Base-by-base conservation (phyloP, 495 filamentous ascomycete species). In the Penicillium odoratum region DNA sequence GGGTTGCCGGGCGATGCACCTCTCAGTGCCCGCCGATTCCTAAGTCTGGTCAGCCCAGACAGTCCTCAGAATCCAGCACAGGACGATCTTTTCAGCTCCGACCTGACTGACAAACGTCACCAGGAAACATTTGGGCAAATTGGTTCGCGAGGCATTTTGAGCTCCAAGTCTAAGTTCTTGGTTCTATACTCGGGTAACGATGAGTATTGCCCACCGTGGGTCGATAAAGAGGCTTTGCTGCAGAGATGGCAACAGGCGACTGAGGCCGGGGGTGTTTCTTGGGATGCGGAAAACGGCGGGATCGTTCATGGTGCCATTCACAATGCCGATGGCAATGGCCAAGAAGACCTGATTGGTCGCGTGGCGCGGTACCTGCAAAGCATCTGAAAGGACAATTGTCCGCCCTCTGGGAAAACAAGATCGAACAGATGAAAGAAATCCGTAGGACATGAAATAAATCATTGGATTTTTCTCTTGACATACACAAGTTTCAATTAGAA, bases 71-170 rank as follows among this genome's bases (percentile, higher is more conserved):
- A 69, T 30, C 79, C 76, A 5, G 88, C 90, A 11, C 86, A 87
- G 48, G 93, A 98, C 72, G 94, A 98, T 69, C 88, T 89, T 60
- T 98, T 97, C 74, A 90, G 87, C 56, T 88, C 88, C 7, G 90
- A 93, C 69, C 73, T 96, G 46, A 67, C 70, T 0, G 86, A 90
- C 48, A 71, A 82, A 48, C 70, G 79, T 52, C 70, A 92, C 44
- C 51, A 58, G 45, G 63, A 73, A 44, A 89, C 81, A 28, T 97
- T 94, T 81, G 90, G 90, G 2, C 68, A 50, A 53, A 72, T 89
- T 42, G 77, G 78, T 28, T 58, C 79, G 51, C 62, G 77, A 34
- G 83, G 78, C 30, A 79, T 85, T 10, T 51, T 93, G 40, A 73
- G 84, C 59, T 61, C 63, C 3, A 48, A 30, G 11, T 53, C 51